Percentiles rank a stretch among this genome's conserved stretches.
These are phyloP conservation scores for Gamsiella multidivaricata DNA, from an alignment of 192 early-diverging fungal genomes.

Conservation along the genomic window DNA sequence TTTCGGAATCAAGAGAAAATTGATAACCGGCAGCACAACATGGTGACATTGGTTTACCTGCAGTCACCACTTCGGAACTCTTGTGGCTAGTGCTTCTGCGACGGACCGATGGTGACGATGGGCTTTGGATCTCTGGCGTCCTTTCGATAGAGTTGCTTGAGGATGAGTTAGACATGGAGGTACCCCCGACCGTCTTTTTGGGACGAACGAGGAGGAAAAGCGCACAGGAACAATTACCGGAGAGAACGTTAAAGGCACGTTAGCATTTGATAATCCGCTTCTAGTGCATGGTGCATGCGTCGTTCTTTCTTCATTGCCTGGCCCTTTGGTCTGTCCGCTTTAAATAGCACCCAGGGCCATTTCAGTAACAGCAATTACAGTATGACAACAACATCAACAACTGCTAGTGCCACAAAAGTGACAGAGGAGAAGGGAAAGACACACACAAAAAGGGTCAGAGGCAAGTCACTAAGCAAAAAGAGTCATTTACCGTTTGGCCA, in stretches of 20 bases:
- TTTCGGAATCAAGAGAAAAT: background rate
- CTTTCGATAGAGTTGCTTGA: constrained; percentile 33
- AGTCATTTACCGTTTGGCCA: constrained; percentile 24
- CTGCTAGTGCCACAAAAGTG: no score
- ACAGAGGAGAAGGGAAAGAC: background rate
- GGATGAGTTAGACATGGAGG: constrained; percentile 41
- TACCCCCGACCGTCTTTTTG: constrained; percentile 14
- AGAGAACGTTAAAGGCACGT: no score
- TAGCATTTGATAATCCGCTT: no score
- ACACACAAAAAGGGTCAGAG: background rate
- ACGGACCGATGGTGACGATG: constrained; percentile 45
- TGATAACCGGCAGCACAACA: background rate
- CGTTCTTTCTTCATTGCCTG: no score
- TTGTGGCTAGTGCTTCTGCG: constrained; percentile 64
- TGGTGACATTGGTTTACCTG: constrained; percentile 53
- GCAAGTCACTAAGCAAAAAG: background rate
- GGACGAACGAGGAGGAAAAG: background rate
- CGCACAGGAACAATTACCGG: background rate
- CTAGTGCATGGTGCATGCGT: no score
- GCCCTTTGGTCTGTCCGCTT: no score
- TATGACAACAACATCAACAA: no score
- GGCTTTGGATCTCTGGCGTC: constrained; percentile 9
- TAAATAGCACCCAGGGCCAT: no score
- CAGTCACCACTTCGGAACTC: constrained; percentile 73
- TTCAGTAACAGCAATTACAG: no score